phyloP scores from a whole-genome alignment of 768 basidiomycete genomes.

The Serendipita sp. region DNA sequence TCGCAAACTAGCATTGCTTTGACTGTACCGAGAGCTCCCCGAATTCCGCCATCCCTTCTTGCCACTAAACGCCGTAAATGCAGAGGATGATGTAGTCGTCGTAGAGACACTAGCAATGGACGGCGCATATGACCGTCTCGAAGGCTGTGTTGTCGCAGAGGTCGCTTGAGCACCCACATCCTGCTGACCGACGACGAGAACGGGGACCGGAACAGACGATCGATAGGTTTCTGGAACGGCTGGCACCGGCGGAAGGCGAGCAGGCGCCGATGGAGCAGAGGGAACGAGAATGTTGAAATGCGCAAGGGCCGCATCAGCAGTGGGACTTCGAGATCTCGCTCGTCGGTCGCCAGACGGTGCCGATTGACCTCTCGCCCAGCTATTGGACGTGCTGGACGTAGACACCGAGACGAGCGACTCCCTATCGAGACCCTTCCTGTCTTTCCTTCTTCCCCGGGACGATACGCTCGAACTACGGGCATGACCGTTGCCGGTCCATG shows the following conservation, averaged over 20 bases:
- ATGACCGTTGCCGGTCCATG: neutral
- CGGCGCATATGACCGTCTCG: neutral
- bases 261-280: neutral
- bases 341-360: neutral
- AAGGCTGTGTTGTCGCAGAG: neutral
- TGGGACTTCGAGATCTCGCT: neutral
- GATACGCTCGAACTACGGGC: neutral
- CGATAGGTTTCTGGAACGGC: neutral
- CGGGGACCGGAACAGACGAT: neutral
- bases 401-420: neutral
- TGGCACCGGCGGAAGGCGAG: neutral
- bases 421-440: neutral
- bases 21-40: slow-evolving; percentile 26
- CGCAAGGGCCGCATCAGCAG: neutral
- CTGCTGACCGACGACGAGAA: neutral
- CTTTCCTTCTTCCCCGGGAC: slow-evolving; percentile 1
- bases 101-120: neutral
- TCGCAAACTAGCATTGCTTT: slow-evolving; percentile 42
- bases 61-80: slow-evolving; percentile 49
- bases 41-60: slow-evolving; percentile 1
- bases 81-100: slow-evolving; percentile 46
- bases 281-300: slow-evolving; percentile 1
- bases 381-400: slow-evolving; percentile 1
- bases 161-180: neutral
- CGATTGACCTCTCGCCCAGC: neutral